Conservation (phyloP, 225 moss, liverwort and hornwort species). For the Straminergon stramineum region DNA sequence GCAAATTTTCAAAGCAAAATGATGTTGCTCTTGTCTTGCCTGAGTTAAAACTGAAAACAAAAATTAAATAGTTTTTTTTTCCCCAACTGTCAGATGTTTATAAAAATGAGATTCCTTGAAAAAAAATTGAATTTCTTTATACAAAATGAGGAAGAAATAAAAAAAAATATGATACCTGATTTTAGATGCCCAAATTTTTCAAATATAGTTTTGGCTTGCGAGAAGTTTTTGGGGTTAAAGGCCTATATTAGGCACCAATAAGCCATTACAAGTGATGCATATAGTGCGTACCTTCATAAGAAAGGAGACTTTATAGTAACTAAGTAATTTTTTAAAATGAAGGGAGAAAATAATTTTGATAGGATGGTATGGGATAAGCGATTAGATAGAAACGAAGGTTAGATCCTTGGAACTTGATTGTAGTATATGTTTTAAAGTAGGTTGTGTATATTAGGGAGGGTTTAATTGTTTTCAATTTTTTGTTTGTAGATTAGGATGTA, state of each 20-base stretch:
- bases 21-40: too few relatives aligned
- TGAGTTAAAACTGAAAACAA: too few relatives aligned
- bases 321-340: background rate
- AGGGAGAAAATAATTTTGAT: accelerated
- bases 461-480: background rate
- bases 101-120: too few relatives aligned
- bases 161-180: background rate
- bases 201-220: background rate
- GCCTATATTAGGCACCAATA: accelerated
- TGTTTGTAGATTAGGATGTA: background rate
- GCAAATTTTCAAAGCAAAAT: too few relatives aligned
- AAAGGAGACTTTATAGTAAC: background rate
- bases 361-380: accelerated
- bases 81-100: too few relatives aligned
- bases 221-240: background rate
- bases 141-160: background rate
- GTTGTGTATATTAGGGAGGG: background rate
- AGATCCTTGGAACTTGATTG: background rate
- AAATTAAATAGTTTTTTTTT: too few relatives aligned
- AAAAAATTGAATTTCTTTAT: too few relatives aligned
- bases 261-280: background rate
- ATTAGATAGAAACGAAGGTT: background rate
- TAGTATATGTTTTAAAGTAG: background rate
- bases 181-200: background rate
- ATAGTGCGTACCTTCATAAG: accelerated